Evolutionary conservation across 208 protist genomes (phyloP), one percentile per base, ranked within the genome.

Genomic region (Leishmania aethiopica): DNA sequence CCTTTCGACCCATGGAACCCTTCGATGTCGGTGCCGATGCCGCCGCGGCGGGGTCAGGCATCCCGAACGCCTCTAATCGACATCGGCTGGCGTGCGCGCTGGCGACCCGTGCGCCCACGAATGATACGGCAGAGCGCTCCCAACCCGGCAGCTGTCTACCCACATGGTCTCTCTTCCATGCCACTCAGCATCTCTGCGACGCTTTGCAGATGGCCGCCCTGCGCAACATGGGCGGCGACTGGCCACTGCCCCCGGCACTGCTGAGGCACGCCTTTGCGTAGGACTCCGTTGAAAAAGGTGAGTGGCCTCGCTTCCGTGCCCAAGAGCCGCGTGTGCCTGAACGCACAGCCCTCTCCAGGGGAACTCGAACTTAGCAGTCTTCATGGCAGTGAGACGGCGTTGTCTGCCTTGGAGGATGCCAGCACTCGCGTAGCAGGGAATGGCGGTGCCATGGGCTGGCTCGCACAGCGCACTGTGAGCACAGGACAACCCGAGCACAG

Each of bases 1-100:
- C 80, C 15, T 89, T 91, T 59, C 82, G 88, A 19, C 83, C 84
- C 15, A 72, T 82, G n/a, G 78, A 80, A 19, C 80, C 84, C 0
- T 22, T 15, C 0, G 17, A 66, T 64, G 40, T n/a, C 67, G 13
- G 25, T 4, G 72, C n/a, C 10, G 49, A 37, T n/a, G 49, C n/a
- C 15, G 45, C 72, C 13, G 28, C 49, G 49, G 25, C n/a, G 7
- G 11, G 7, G 7, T 2, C 19, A 40, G 45, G 19, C 32, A 17
- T 1, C 7, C 0, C 10, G 45, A 51, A 49, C 10, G 42, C 13
- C 0, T 28, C 25, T 28, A n/a, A 80, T 42, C 60, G 17, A 0
- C 53, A 78, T 45, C 76, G 77, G n/a, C 71, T 80, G 40, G 69
- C 42, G 1, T 64, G 49, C n/a, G 76, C 71, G 32, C 57, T 85